phyloP scores from a whole-genome alignment of 177 flowering plant genomes.

The Vitis hybrid region DNA sequence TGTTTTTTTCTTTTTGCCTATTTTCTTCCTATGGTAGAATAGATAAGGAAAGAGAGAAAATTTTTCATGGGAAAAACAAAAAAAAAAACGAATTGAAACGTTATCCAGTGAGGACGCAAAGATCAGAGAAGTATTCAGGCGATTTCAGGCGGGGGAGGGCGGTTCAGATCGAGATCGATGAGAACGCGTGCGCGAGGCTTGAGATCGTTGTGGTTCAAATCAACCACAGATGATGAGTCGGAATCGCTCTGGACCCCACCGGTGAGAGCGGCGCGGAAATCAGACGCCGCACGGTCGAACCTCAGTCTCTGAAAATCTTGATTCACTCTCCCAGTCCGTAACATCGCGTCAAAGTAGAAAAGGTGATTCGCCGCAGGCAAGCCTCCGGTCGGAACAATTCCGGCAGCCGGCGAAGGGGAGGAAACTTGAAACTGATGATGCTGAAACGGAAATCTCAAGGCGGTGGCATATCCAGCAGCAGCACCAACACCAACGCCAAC shows the following conservation, averaged over 20 bases:
- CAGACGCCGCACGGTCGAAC: conserved; percentile 10
- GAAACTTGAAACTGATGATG: conserved; percentile 11
- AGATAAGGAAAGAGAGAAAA: not conserved
- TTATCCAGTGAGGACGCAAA: not conserved
- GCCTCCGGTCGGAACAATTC: conserved; percentile 7
- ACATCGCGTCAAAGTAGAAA: conserved; percentile 30
- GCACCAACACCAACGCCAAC: not conserved
- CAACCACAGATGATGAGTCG: conserved; percentile 73
- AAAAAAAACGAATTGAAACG: not conserved
- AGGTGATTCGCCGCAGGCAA: conserved; percentile 21
- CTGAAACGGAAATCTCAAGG: conserved; percentile 36
- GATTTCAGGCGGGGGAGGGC: conserved; percentile 35
- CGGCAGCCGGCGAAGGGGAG: not conserved
- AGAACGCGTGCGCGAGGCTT: conserved; percentile 15
- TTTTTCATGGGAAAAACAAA: not conserved
- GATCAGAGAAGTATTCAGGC: conserved; percentile 21
- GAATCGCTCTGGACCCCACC: conserved; percentile 58
- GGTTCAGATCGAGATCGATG: conserved; percentile 50
- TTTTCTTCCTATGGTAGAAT: not conserved
- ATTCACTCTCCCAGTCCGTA: conserved; percentile 13
- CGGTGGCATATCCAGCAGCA: conserved; percentile 8
- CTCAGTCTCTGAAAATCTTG: conserved; percentile 17
- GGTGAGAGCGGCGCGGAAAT: conserved; percentile 1
- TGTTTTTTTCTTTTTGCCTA: not conserved
- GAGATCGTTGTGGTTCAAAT: conserved; percentile 23